phyloP scores from a whole-genome alignment of 2,329 filamentous ascomycete species.

The Monilinia vaccinii-corymbosi region DNA sequence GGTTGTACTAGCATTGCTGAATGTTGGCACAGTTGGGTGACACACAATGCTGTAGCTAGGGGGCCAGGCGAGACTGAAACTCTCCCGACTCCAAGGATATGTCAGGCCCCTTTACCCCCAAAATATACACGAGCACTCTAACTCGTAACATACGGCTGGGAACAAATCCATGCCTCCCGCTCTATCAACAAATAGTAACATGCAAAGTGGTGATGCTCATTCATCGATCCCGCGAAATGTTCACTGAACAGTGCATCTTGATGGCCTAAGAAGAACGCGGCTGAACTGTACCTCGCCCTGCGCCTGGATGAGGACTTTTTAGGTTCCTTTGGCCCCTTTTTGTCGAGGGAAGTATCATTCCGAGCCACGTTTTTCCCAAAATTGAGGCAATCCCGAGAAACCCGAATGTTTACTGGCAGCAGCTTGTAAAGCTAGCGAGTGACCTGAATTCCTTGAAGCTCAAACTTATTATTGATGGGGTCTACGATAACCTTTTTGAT shows the following conservation, averaged over 20 bases:
- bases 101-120: not conserved
- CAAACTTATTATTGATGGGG: not conserved
- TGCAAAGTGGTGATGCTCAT: not conserved
- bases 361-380: not conserved
- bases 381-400: not conserved
- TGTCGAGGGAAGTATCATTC: not conserved
- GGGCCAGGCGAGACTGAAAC: constrained; percentile 6
- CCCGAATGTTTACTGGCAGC: not conserved
- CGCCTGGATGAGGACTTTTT: not conserved
- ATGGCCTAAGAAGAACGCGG: not conserved
- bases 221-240: not conserved
- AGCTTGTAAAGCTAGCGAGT: not conserved
- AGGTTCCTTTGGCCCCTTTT: not conserved
- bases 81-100: constrained; percentile 1
- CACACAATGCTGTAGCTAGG: not conserved
- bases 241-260: constrained; percentile 7
- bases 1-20: not conserved
- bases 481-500: not conserved
- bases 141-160: not conserved
- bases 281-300: not conserved
- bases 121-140: not conserved
- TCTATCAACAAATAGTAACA: not conserved
- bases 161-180: not conserved
- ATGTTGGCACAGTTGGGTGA: not conserved
- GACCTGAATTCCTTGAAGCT: not conserved